A percentile compares a stretch with the other conserved stretches of the same genome.
phyloP scores from a whole-genome alignment of 441 rosid genomes.

The Dalechampia spathulata region DNA sequence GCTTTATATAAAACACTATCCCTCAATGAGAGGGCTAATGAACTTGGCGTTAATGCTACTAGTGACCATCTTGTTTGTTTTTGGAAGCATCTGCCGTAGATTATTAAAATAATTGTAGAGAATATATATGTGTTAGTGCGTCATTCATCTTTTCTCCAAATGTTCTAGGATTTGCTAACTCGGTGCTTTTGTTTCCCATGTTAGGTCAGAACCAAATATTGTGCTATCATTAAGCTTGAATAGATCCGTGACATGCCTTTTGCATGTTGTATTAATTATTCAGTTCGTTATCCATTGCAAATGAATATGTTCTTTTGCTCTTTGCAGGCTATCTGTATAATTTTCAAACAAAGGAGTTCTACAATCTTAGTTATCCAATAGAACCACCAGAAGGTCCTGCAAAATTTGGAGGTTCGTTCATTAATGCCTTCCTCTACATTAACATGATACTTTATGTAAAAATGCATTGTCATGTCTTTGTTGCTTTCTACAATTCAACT shows the following conservation, averaged over 20 bases:
- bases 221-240: background rate
- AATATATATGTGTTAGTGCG: background rate
- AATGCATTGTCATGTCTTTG: conserved; percentile 5
- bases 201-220: too few species aligned
- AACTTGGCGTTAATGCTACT: background rate
- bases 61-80: background rate
- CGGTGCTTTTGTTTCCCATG: background rate
- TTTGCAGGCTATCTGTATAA: conserved; percentile 81
- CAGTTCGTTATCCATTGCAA: background rate
- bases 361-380: conserved; percentile 85
- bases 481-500: too few species aligned
- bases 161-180: background rate
- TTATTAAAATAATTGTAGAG: too few species aligned
- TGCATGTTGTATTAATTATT: conserved; percentile 1
- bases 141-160: background rate
- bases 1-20: background rate
- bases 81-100: too few species aligned
- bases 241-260: background rate
- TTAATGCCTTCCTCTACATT: conserved; percentile 6
- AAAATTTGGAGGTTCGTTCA: conserved; percentile 72
- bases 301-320: conserved; percentile 7
- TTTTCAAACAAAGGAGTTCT: conserved; percentile 83
- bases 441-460: conserved; percentile 1
- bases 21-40: background rate
- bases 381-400: conserved; percentile 78